phyloP scores from a whole-genome alignment of 352 stramenopile species.

The Phytophthora hybrid region DNA sequence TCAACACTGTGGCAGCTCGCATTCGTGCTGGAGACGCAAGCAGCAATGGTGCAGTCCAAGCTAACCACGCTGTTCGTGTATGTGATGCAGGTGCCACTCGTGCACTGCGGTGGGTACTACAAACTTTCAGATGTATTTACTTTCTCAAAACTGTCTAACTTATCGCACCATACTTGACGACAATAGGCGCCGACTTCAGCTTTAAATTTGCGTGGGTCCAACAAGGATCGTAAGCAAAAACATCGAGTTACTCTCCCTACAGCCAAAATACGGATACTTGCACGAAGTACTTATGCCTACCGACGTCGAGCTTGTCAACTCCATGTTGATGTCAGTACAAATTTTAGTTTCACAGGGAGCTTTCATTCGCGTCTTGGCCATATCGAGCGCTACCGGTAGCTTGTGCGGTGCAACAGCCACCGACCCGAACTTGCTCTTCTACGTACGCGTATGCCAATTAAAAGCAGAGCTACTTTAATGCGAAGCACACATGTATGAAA shows the following conservation, averaged over 20 bases:
- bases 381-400: too few relatives aligned
- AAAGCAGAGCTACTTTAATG: background rate
- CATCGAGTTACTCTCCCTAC: too few relatives aligned
- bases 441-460: background rate
- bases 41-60: slow-evolving; percentile 39
- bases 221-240: background rate
- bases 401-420: too few relatives aligned
- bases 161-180: background rate
- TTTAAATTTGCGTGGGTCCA: slow-evolving; percentile 38
- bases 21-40: slow-evolving; percentile 47
- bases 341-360: background rate
- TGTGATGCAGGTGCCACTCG: slow-evolving; percentile 42
- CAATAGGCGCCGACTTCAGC: slow-evolving; percentile 34
- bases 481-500: slow-evolving; percentile 19
- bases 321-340: background rate
- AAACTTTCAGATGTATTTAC: too few relatives aligned
- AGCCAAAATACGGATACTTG: too few relatives aligned
- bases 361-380: too few relatives aligned
- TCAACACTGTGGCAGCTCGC: slow-evolving; percentile 38
- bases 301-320: background rate
- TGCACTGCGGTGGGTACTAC: slow-evolving; percentile 30
- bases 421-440: background rate
- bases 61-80: slow-evolving; percentile 40
- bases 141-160: background rate
- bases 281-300: too few relatives aligned